Evolutionary conservation across 129 eudicot species (phyloP), one percentile per base, ranked within the genome.

Genomic region (Pulicaria dysenterica): DNA sequence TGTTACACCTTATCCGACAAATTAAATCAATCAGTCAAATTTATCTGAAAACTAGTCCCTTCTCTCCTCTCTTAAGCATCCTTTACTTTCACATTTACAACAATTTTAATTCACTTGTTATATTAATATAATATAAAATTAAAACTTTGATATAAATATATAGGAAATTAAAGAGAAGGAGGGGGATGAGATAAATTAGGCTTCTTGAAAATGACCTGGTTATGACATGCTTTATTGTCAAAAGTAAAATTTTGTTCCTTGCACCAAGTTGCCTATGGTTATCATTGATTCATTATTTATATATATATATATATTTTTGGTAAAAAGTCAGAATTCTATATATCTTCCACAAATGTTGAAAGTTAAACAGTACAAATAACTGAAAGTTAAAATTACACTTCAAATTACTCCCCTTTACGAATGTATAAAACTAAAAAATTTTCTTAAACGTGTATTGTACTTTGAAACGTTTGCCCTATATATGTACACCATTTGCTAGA

Each of bases 231-330:
- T 11, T 54, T 5, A 71, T 45, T 40, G 69, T 67, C 79, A 65
- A 59, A 68, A 68, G 80, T 74, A 73, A 73, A 67, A 49, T 68
- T 59, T 68, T 67, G 72, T 65, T 79, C 80, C 45, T 65, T 61
- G 67, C 62, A 43, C 64, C 65, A 55, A 55, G 8, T 55, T 70
- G 40, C 54, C 15, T 8, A 44, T 65, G 9, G 24, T 3, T 34
- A 47, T 47, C 57, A 47, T 47, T 5, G 15, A 65, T 10, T 53
- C 14, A 15, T 51, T 2, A 12, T 51, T 51, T 6, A 24, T 24
- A 24, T 2, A 24, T n/a, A n/a, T n/a, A n/a, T n/a, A n/a, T n/a
- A n/a, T n/a, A 42, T 42, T 42, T 42, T 42, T 8, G 14, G 53
- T 48, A 3, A 56, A 7, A 56, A 51, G 10, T 13, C 1, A 24